Evolutionary conservation across 306 rosid species (phyloP).

Genomic region (Cyclanthera cordifolia): DNA sequence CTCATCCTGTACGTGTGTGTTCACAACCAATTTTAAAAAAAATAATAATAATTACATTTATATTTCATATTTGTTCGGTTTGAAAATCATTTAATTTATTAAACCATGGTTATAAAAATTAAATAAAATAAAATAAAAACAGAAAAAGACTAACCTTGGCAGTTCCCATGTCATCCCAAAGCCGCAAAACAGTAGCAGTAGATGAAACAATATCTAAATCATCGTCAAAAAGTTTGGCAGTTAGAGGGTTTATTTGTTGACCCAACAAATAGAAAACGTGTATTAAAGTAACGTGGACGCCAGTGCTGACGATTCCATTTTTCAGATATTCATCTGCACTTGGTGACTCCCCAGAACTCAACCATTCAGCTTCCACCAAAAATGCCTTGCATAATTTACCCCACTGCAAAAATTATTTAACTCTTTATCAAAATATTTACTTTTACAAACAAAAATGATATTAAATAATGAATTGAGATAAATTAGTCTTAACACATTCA

Average conservation of each 20-base stretch:
- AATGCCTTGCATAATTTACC: constrained; percentile 41
- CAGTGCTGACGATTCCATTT: constrained; percentile 50
- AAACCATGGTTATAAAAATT: too few species aligned
- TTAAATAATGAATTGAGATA: too few species aligned
- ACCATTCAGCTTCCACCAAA: constrained; percentile 61
- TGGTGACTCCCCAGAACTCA: constrained; percentile 32
- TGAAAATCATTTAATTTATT: too few species aligned
- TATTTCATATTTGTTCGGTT: too few species aligned
- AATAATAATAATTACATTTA: too few species aligned
- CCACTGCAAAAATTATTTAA: constrained; percentile 33
- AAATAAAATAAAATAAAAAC: too few species aligned
- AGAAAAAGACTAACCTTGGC: constrained; percentile 26
- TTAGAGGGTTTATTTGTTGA: constrained; percentile 23
- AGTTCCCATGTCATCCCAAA: constrained; percentile 69
- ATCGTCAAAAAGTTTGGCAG: constrained; percentile 22
- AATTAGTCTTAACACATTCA: too few species aligned
- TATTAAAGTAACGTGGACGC: constrained; percentile 35
- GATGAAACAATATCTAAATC: constrained; percentile 34
- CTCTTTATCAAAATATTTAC: too few species aligned
- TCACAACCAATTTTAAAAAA: too few species aligned
- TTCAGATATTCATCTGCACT: constrained; percentile 41
- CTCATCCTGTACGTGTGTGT: not conserved
- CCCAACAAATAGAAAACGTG: constrained; percentile 52
- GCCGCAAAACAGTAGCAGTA: constrained; percentile 45
- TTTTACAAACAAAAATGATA: too few species aligned